phyloP scores from a whole-genome alignment of 257 asterid species.

The Penstemon eatonii region DNA sequence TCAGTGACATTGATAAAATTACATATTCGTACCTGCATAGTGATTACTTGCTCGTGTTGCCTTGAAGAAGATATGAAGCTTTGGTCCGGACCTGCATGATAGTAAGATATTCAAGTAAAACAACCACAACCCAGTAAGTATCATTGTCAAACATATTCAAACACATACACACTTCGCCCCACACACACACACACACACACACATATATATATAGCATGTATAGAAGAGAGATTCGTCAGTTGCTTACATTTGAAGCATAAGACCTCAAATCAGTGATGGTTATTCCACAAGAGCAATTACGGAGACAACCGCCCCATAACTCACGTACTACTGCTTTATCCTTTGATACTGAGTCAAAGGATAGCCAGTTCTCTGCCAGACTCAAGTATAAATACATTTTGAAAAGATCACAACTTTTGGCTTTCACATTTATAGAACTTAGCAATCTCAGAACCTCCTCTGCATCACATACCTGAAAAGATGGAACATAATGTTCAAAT shows the following conservation, averaged over 20 bases:
- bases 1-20: background rate
- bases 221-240: constrained; percentile 5
- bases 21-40: constrained; percentile 20
- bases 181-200: background rate
- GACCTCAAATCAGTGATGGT: constrained; percentile 78
- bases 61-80: constrained; percentile 92
- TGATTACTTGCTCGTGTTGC: constrained; percentile 47
- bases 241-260: constrained; percentile 75
- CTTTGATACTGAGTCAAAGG: constrained; percentile 39
- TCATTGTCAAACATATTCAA: background rate
- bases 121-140: background rate
- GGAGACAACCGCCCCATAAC: constrained; percentile 67
- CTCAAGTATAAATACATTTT: constrained; percentile 65
- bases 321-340: constrained; percentile 44
- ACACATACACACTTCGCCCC: background rate
- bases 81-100: constrained; percentile 80
- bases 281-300: constrained; percentile 76
- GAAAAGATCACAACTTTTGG: constrained; percentile 68
- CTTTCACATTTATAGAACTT: constrained; percentile 62
- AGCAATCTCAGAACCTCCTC: constrained; percentile 59
- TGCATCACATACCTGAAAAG: constrained; percentile 54
- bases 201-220: background rate
- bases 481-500: constrained; percentile 5
- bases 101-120: constrained; percentile 1
- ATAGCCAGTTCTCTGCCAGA: constrained; percentile 79